Evolutionary conservation across 129 eudicot genomes (phyloP).

Genomic region (Tagetes patula): DNA sequence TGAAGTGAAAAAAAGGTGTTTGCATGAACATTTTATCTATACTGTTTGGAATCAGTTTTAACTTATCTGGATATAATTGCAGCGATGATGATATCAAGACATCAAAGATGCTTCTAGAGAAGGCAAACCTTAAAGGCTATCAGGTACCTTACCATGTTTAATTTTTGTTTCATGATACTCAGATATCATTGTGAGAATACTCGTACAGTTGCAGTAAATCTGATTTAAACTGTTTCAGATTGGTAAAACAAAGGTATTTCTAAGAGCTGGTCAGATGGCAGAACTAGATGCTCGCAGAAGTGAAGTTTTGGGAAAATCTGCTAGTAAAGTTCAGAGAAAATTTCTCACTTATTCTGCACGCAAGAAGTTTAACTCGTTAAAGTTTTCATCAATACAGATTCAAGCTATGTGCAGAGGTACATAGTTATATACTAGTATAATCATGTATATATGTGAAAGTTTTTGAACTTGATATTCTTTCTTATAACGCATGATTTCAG

Average conservation of each 20-base stretch:
- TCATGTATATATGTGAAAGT: slow-evolving; percentile 20
- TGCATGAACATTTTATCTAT: slow-evolving; percentile 3
- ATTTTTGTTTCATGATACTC: slow-evolving; percentile 2
- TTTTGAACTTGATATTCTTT: slow-evolving; percentile 4
- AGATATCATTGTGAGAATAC: neutral
- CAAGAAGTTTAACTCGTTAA: slow-evolving; percentile 46
- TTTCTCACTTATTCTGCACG: slow-evolving; percentile 47
- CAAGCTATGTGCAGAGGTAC: slow-evolving; percentile 82
- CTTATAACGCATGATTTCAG: slow-evolving; percentile 38
- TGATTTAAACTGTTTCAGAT: slow-evolving; percentile 45
- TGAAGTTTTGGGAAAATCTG: slow-evolving; percentile 83
- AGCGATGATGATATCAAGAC: slow-evolving; percentile 62
- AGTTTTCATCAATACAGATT: slow-evolving; percentile 49
- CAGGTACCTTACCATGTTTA: slow-evolving; percentile 51
- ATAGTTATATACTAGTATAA: slow-evolving; percentile 35
- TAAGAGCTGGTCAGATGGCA: slow-evolving; percentile 98
- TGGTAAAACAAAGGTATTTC: slow-evolving; percentile 90
- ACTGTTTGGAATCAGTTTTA: slow-evolving; percentile 17
- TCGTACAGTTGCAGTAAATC: neutral
- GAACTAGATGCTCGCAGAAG: slow-evolving; percentile 74
- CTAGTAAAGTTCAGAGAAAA: slow-evolving; percentile 64
- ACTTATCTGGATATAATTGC: slow-evolving; percentile 9
- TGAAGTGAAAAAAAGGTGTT: slow-evolving; percentile 56
- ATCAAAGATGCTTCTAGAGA: slow-evolving; percentile 57
- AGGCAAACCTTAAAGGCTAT: slow-evolving; percentile 64